Evolutionary conservation across 2,329 filamentous ascomycete species (phyloP), one percentile per base, ranked within the genome.

Genomic region (Biscogniauxia sp.): DNA sequence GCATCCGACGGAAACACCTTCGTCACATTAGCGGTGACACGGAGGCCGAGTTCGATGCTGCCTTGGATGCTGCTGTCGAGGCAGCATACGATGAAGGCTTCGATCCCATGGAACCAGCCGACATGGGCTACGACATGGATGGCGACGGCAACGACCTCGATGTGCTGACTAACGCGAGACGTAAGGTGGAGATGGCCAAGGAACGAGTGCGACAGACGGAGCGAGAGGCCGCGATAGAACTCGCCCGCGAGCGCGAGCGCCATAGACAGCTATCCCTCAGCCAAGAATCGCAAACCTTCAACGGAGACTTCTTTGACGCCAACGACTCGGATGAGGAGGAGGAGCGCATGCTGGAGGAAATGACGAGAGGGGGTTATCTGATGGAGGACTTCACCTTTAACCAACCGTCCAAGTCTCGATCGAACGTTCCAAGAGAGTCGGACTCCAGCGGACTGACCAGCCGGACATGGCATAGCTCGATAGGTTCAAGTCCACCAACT

Each of bases 61-160:
- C 95, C 3, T 82, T 98, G 51, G 94, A 98, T 77, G 94, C 93
- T 23, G 95, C 95, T 15, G 93, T 98, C 8, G 95, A 98, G 75
- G 94, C 94, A 55, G 95, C 94, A 5, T 99, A 98, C 74, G 90
- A 97, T 73, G 93, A 97, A 64, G 91, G 91, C 0, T 91, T 92
- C 64, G 93, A 97, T 71, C 90, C 90, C 3, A 86, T 84, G 73
- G 81, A 82, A 19, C 75, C 81, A 6, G 77, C 79, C 23, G 76
- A 80, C n/a, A 72, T 65, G 59, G 71, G 55, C n/a, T 71, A 74
- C 26, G 69, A 70, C 50, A 72, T 45, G 37, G 75, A 73, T 17
- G 70, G 73, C 25, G 69, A 76, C 53, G 72, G 74, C 23, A 70
- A 77, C 41, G 74, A 80, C 53, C 74, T 73, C 2, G 76, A 83